Conservation (phyloP, 2,329 filamentous ascomycete species). For the Myriosclerotinia curreyana region DNA sequence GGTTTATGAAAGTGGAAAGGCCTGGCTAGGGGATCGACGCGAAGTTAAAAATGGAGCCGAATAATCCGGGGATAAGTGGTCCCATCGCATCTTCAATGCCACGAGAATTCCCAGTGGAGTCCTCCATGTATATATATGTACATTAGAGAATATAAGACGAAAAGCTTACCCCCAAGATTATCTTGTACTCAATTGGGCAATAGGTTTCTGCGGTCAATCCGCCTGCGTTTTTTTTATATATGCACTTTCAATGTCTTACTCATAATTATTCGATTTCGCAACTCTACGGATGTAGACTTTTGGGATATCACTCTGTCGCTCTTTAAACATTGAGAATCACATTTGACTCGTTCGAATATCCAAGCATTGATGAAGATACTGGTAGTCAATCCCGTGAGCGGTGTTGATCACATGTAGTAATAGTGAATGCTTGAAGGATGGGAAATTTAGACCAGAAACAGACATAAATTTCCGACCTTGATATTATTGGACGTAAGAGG, state of each 20-base stretch:
- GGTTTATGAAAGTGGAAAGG: slow-evolving; percentile 77
- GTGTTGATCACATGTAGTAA: not conserved
- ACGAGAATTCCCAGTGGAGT: not conserved
- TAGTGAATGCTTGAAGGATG: not conserved
- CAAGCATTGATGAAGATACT: not conserved
- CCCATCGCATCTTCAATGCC: not conserved
- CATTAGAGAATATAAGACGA: not conserved
- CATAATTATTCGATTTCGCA: not conserved
- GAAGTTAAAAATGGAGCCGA: slow-evolving; percentile 13
- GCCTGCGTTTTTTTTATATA: not conserved
- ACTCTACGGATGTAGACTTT: not conserved
- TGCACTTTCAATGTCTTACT: not conserved
- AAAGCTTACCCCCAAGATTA: not conserved
- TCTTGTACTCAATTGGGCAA: not conserved
- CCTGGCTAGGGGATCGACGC: slow-evolving; percentile 49
- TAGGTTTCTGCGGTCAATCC: not conserved
- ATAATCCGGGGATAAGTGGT: not conserved
- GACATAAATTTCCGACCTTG: not conserved
- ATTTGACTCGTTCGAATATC: not conserved
- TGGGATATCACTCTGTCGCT: not conserved
- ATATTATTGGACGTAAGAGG: not conserved
- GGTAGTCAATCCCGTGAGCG: not conserved
- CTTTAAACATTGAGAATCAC: too few relatives aligned
- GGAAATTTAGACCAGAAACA: not conserved
- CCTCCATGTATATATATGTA: not conserved